Base-by-base conservation (phyloP, 306 rosid species). In the Amphicarpaea edgeworthii region DNA sequence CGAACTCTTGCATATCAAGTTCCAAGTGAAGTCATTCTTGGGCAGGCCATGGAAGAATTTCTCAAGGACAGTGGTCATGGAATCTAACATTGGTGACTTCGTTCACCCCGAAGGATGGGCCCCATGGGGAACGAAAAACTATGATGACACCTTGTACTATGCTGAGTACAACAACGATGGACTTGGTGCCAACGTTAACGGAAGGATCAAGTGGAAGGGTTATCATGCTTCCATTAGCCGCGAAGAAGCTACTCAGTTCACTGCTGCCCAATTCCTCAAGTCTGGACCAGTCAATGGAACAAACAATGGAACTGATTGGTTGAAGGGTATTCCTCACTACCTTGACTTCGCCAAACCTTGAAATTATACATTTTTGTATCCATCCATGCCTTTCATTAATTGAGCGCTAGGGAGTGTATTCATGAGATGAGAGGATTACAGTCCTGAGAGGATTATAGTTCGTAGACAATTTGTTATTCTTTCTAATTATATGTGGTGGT, bases 31-130 rank as follows among this genome's bases (percentile, higher is more conserved):
- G 9, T 76, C 88, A 0, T 93, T 49, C 86, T 72, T 90, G 77
- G 97, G 93, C 0, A 72, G 97, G 38, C 94, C 94, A 50, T 88
- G 96, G 96, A 90, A 88, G 80, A 7, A 16, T 6, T 86, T 28
- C 51, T 66, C 96, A 0, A 88, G 16, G 43, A 84, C 91, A 0
- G 83, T 89, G 1, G 16, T 93, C 0, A 90, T 93, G 86, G 96
- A 93, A 84, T 72, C 87, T 1, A 62, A 46, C 0, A 0, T 93
- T 1, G 90, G 77, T 3, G 97, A 88, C 73, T 81, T 87, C 6
- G 58, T 87, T 86, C 15, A 50, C 64, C 72, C 83, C 47, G 83
- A 89, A 30, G 24, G 92, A 1, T 12, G 92, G 93, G 0, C 14
- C 59, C 83, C 84, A 0, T 90, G 93, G 94, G 32, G 11, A 20